Base-by-base conservation (phyloP, 2,329 filamentous ascomycete genomes). In the Pseudocercospora eumusae region DNA sequence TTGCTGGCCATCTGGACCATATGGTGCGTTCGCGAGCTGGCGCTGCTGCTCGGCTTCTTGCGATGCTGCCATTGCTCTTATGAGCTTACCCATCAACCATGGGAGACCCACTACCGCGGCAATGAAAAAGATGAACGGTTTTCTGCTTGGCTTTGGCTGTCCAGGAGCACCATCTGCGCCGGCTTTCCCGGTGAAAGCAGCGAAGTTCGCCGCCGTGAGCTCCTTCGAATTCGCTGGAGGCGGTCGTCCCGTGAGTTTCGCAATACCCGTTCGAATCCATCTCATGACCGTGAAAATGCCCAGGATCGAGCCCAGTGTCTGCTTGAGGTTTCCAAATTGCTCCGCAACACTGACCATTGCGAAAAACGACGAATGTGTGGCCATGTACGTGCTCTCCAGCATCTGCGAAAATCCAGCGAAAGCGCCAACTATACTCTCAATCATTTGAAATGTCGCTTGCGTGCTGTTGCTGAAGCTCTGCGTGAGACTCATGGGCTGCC, bases 311-410 rank as follows among this genome's bases (percentile, higher is more conserved):
- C 96, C 95, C 13, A 99, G 86, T 0, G 93, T 96, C 74, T 96
- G 93, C 68, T 92, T 89, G 54, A 99, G 82, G 71, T 93, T 96
- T 63, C 92, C 90, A 70, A 99, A 96, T 76, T 99, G 95, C 76
- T 99, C 96, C 55, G 95, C 95, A 42, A 99, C 96, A 8, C 93
- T 95, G 42, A 99, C 91, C 93, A 99, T 98, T 59, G 95, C 95
- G 73, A 98, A 99, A 78, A 99, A 99, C 58, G 92, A 96, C 5
- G 93, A 97, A 78, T 99, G 95, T 0, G 95, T 99, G 28, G 96
- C 95, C 96, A 99, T 99, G 73, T 97, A 99, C 10, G 95, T 98
- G 81, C 95, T 98, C 79, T 99, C 95, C 27, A 99, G 84, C 95
- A 99, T 99, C 81, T 99, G 95, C 11, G 96, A 92, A 75, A 99